Conservation (phyloP, 129 eudicot genomes). For the Ambrosia artemisiifolia region DNA sequence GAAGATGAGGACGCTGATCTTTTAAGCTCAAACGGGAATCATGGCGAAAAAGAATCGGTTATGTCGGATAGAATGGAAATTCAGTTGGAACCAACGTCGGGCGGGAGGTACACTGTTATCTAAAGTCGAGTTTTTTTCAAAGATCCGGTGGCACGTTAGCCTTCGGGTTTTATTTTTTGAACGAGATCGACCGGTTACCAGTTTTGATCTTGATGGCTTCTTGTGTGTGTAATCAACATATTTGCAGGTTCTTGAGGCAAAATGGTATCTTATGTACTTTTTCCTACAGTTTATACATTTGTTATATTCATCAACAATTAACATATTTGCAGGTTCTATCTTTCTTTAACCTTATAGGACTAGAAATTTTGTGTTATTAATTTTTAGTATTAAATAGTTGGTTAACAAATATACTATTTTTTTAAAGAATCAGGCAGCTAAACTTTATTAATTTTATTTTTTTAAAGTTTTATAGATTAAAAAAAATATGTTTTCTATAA, state of each 20-base stretch:
- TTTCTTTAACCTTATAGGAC: slow-evolving; percentile 11
- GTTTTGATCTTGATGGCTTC: slow-evolving; percentile 31
- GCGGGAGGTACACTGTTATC: slow-evolving; percentile 30
- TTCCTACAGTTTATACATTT: slow-evolving; percentile 12
- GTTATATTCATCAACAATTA: slow-evolving; percentile 28
- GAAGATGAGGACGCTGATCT: slow-evolving; percentile 88
- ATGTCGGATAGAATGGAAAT: slow-evolving; percentile 64
- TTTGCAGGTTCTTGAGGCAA: slow-evolving; percentile 19
- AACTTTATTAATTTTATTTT: no score
- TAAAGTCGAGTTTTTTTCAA: slow-evolving; percentile 4
- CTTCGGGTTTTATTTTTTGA: slow-evolving; percentile 1
- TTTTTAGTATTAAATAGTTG: background rate
- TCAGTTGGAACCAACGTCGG: slow-evolving; percentile 70
- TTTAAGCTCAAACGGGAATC: slow-evolving; percentile 46
- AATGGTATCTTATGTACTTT: slow-evolving; percentile 21
- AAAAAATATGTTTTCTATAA: no score
- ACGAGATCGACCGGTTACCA: slow-evolving; percentile 24
- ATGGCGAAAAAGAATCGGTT: slow-evolving; percentile 47
- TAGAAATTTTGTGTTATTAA: background rate
- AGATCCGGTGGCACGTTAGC: slow-evolving; percentile 8
- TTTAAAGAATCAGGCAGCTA: no score
- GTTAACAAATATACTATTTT: background rate
- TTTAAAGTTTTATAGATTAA: no score
- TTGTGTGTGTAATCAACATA: slow-evolving; percentile 27
- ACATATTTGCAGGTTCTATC: slow-evolving; percentile 5